Conservation (phyloP, 1,139 yeast genomes). For the Candida frijolesensis region DNA sequence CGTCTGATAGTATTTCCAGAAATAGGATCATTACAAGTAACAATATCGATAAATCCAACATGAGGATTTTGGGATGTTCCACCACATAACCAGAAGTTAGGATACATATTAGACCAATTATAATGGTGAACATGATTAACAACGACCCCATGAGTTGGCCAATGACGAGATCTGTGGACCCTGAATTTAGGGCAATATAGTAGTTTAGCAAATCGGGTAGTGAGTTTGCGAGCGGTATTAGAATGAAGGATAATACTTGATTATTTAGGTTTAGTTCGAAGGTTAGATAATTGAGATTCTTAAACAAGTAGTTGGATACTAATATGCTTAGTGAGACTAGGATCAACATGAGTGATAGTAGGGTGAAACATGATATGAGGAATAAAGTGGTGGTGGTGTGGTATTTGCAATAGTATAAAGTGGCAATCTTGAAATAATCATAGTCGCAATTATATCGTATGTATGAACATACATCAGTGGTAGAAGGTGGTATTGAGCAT, state of each 20-base stretch:
- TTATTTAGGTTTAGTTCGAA: conserved; percentile 28
- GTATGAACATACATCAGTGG: conserved; percentile 21
- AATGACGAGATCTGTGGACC: conserved; percentile 38
- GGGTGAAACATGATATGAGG: conserved; percentile 19
- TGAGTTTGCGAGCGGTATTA: conserved; percentile 44
- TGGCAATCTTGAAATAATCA: conserved; percentile 28
- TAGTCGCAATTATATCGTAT: conserved; percentile 27
- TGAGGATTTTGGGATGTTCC: conserved; percentile 21
- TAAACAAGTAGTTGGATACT: conserved; percentile 39
- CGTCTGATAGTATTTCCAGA: conserved; percentile 50
- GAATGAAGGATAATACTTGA: conserved; percentile 35
- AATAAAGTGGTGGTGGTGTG: conserved; percentile 13
- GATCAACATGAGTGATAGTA: conserved; percentile 21
- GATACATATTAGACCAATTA: conserved; percentile 37
- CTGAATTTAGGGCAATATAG: conserved; percentile 32
- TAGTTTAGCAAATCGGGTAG: conserved; percentile 44
- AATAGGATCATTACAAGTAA: conserved; percentile 39
- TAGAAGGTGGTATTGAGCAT: conserved; percentile 10
- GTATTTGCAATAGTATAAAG: conserved; percentile 27
- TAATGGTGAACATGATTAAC: conserved; percentile 37
- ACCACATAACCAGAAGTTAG: conserved; percentile 28
- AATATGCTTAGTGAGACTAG: conserved; percentile 33
- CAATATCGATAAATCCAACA: conserved; percentile 38
- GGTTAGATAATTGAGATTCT: conserved; percentile 34
- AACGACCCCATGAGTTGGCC: conserved; percentile 47